Evolutionary conservation across 2,329 filamentous ascomycete genomes (phyloP).

Genomic region (Simplicillium sp.): DNA sequence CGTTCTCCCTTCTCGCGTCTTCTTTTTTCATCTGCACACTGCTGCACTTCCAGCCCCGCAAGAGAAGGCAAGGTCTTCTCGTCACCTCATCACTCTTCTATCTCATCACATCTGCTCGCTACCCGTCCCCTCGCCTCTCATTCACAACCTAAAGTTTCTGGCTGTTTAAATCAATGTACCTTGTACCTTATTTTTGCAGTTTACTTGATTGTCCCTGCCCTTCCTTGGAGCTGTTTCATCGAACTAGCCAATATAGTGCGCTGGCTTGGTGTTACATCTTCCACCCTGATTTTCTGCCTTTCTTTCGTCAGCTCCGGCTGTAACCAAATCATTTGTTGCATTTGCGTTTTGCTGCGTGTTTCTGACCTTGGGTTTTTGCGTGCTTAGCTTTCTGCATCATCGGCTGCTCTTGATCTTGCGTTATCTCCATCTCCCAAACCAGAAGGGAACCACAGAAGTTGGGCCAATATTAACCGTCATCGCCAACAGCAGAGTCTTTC

Average conservation of each 20-base stretch:
- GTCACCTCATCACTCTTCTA: not conserved
- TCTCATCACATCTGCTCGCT: not conserved
- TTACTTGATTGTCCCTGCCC: not conserved
- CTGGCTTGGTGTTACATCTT: not conserved
- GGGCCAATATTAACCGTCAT: constrained; percentile 52
- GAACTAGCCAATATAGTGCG: not conserved
- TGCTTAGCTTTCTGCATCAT: constrained; percentile 67
- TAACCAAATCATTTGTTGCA: constrained; percentile 6
- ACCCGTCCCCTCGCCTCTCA: too few relatives aligned
- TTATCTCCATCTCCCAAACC: constrained; percentile 57
- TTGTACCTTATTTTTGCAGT: not conserved
- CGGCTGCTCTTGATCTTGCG: constrained; percentile 72
- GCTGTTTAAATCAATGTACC: not conserved
- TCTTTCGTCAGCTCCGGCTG: too few relatives aligned
- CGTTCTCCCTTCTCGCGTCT: not conserved
- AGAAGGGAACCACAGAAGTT: constrained; percentile 48
- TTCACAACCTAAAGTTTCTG: not conserved
- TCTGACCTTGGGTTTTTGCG: constrained; percentile 21
- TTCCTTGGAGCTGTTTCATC: too few relatives aligned
- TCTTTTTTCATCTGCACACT: constrained; percentile 1
- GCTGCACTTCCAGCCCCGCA: not conserved
- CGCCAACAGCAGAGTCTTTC: constrained; percentile 55
- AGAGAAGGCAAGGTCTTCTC: not conserved
- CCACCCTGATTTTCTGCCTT: not conserved
- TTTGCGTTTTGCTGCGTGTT: constrained; percentile 12